Conservation (phyloP, 1,284 basidiomycete species). For the Farysia itapuensis region DNA sequence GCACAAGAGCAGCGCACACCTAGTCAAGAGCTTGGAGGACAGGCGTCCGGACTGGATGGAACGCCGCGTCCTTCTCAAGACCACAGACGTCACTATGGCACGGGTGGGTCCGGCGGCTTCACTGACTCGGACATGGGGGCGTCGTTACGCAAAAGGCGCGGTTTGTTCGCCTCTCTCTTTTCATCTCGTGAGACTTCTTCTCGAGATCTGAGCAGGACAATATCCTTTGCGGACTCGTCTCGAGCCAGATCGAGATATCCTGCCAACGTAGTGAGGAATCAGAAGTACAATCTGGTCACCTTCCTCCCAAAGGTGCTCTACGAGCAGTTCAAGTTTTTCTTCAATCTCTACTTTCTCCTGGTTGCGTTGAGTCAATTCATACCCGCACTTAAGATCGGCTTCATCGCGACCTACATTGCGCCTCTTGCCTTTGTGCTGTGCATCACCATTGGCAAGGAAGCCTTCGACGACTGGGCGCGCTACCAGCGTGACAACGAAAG, state of each 20-base stretch:
- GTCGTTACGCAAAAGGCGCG: neutral
- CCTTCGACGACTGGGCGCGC: conserved; percentile 94
- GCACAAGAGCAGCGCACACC: too few species aligned
- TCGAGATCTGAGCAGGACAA: conserved; percentile 26
- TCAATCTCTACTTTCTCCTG: conserved; percentile 97
- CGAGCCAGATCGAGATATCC: conserved; percentile 59
- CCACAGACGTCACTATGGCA: conserved; percentile 28
- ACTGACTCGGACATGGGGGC: neutral
- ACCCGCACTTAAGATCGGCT: conserved; percentile 95
- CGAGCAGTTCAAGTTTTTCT: conserved; percentile 99
- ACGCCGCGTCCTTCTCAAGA: conserved; percentile 27
- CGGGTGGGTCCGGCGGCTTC: conserved; percentile 1
- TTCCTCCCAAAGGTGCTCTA: conserved; percentile 96
- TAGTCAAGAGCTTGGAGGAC: neutral
- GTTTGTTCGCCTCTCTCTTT: conserved; percentile 24
- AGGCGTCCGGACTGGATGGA: neutral
- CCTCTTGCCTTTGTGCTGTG: conserved; percentile 91
- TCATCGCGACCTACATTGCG: conserved; percentile 92
- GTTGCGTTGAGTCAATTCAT: conserved; percentile 95
- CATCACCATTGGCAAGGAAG: conserved; percentile 98
- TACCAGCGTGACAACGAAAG: conserved; percentile 87
- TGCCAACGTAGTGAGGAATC: conserved; percentile 89
- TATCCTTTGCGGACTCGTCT: conserved; percentile 26
- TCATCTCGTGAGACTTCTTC: conserved; percentile 6
- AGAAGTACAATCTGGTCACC: conserved; percentile 93